Percentiles rank a stretch among this genome's conserved stretches.
Evolutionary conservation across 768 basidiomycete genomes (phyloP).

Genomic region (Psilocybe cyanescens): DNA sequence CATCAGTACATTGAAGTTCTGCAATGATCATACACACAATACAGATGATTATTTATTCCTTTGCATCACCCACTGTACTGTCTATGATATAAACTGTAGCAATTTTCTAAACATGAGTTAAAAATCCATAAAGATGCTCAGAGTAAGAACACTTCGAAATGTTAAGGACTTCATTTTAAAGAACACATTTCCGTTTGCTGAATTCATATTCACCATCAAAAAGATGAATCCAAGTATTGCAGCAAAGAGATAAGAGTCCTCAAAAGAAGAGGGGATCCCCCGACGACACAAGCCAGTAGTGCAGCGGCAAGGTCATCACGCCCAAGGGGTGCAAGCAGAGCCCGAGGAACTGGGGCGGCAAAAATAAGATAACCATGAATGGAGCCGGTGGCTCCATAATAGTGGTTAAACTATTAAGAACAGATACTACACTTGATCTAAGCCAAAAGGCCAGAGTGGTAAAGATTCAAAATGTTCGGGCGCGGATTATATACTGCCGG

Average conservation of each 20-base stretch:
- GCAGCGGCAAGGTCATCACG: conserved; percentile 59
- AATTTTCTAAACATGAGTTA: no score
- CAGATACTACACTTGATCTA: conserved; percentile 99
- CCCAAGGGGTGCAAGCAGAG: conserved; percentile 62
- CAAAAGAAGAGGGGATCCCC: conserved; percentile 43
- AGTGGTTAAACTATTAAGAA: conserved; percentile 86
- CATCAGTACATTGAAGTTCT: no score
- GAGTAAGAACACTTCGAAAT: no score
- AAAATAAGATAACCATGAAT: conserved; percentile 60
- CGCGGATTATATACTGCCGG: conserved; percentile 28
- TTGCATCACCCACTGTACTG: no score
- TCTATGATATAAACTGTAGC: no score
- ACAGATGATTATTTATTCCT: no score
- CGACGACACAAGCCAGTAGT: conserved; percentile 61
- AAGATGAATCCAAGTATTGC: conserved; percentile 15
- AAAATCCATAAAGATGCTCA: no score
- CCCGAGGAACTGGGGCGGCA: conserved; percentile 52
- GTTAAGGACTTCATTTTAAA: not conserved
- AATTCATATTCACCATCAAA: conserved; percentile 11
- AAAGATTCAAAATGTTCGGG: conserved; percentile 34
- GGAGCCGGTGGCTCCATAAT: conserved; percentile 59
- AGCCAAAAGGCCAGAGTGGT: conserved; percentile 96
- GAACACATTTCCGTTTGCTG: conserved; percentile 22
- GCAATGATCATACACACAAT: no score
- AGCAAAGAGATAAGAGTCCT: conserved; percentile 25